phyloP scores from a whole-genome alignment of 257 asterid species.

The Ilex asprella region DNA sequence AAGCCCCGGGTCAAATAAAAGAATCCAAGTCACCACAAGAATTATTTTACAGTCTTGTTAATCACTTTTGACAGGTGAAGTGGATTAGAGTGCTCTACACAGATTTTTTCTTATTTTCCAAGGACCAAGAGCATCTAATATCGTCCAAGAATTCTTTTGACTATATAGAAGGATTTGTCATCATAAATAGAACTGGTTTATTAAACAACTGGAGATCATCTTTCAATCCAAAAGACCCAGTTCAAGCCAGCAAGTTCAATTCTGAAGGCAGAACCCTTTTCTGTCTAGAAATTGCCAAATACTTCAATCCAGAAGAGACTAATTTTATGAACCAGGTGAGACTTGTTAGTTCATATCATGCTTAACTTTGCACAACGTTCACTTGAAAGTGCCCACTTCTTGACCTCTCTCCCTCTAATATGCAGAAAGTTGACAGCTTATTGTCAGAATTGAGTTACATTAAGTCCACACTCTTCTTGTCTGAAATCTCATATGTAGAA shows the following conservation, averaged over 20 bases:
- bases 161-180: constrained; percentile 77
- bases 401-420: constrained; percentile 4
- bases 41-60: not conserved
- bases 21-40: too few species aligned
- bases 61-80: constrained; percentile 55
- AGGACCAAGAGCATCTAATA: constrained; percentile 75
- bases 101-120: constrained; percentile 54
- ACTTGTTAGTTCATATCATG: constrained; percentile 2
- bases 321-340: constrained; percentile 41
- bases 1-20: too few species aligned
- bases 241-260: constrained; percentile 53
- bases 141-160: constrained; percentile 53
- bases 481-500: constrained; percentile 68
- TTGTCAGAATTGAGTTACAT: constrained; percentile 57
- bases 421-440: constrained; percentile 57
- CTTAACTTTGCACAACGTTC: not conserved
- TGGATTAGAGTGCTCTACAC: constrained; percentile 86
- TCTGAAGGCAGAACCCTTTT: constrained; percentile 74
- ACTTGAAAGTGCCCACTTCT: not conserved
- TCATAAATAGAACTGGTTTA: constrained; percentile 69
- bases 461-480: constrained; percentile 52
- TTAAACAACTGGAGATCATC: constrained; percentile 83
- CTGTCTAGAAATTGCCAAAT: constrained; percentile 82
- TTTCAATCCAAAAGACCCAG: constrained; percentile 74
- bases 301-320: constrained; percentile 53